Percentiles rank a stretch among this genome's conserved stretches.
Evolutionary conservation across 352 stramenopile species (phyloP).

Genomic region (Phytophthora pistaciae): DNA sequence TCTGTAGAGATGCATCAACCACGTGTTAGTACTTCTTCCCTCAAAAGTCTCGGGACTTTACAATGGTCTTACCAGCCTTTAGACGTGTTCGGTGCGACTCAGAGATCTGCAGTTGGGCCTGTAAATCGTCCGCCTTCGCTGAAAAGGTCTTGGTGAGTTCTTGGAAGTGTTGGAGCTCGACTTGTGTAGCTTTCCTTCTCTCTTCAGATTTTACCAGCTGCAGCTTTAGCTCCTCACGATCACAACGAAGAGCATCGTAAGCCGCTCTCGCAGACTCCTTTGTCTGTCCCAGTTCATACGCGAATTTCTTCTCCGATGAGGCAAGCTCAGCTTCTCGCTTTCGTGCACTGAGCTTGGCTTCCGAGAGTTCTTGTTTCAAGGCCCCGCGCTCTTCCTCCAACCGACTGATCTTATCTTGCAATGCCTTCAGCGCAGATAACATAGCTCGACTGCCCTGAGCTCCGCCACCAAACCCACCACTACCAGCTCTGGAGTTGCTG

Average conservation of each 20-base stretch:
- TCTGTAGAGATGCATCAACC: conserved; percentile 33
- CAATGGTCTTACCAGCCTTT: conserved; percentile 39
- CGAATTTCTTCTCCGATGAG: conserved; percentile 69
- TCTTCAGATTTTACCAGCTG: conserved; percentile 66
- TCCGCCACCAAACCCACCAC: conserved; percentile 6
- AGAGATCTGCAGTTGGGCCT: conserved; percentile 56
- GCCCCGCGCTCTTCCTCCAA: conserved; percentile 73
- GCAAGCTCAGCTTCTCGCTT: conserved; percentile 65
- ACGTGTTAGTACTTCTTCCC: neutral
- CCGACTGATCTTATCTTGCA: conserved; percentile 82
- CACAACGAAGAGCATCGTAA: conserved; percentile 68
- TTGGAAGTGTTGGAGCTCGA: conserved; percentile 62
- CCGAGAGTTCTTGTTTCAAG: conserved; percentile 68
- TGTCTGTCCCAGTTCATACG: conserved; percentile 71
- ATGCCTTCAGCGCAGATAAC: conserved; percentile 75
- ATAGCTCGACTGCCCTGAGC: conserved; percentile 72
- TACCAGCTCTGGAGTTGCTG: conserved; percentile 1
- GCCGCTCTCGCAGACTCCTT: conserved; percentile 74
- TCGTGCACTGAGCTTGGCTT: conserved; percentile 56
- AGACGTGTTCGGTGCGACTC: conserved; percentile 48
- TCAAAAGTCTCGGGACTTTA: neutral
- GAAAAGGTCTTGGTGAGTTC: conserved; percentile 61
- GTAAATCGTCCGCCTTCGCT: conserved; percentile 58
- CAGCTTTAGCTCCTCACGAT: conserved; percentile 68
- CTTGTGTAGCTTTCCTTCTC: conserved; percentile 46